These are phyloP conservation scores for Monotropa hypopitys DNA, from an alignment of 179 eudicot species.

Conservation along the genomic window DNA sequence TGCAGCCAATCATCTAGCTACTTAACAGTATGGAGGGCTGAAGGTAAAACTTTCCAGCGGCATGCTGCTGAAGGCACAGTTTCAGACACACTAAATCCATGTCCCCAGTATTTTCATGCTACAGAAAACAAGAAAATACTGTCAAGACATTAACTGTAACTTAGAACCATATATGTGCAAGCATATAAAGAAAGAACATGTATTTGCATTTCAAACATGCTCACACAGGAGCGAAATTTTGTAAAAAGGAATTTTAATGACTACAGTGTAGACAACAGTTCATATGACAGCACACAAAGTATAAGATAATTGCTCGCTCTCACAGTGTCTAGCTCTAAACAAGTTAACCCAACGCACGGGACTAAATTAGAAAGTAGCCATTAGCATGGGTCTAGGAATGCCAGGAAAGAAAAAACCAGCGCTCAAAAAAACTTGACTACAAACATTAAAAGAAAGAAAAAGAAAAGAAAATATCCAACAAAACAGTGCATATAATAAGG, in stretches of 20 bases:
- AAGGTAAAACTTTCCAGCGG: not conserved
- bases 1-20: not conserved
- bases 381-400: not conserved
- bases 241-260: not conserved
- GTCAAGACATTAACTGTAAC: not conserved
- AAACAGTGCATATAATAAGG: not conserved
- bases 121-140: not conserved
- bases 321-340: not conserved
- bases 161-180: not conserved
- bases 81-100: not conserved
- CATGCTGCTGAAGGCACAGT: not conserved
- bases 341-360: not conserved
- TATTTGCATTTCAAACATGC: constrained; percentile 1
- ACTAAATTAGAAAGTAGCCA: not conserved
- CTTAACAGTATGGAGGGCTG: not conserved
- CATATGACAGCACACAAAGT: not conserved
- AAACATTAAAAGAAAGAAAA: not conserved
- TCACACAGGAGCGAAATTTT: not conserved
- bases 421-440: not conserved
- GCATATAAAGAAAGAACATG: not conserved
- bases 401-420: not conserved
- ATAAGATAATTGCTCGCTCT: not conserved
- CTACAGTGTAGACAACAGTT: not conserved
- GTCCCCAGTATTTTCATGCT: not conserved
- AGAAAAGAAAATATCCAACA: not conserved